phyloP scores from a whole-genome alignment of 2,329 filamentous ascomycete species.

The Trichoderma guizhouense region DNA sequence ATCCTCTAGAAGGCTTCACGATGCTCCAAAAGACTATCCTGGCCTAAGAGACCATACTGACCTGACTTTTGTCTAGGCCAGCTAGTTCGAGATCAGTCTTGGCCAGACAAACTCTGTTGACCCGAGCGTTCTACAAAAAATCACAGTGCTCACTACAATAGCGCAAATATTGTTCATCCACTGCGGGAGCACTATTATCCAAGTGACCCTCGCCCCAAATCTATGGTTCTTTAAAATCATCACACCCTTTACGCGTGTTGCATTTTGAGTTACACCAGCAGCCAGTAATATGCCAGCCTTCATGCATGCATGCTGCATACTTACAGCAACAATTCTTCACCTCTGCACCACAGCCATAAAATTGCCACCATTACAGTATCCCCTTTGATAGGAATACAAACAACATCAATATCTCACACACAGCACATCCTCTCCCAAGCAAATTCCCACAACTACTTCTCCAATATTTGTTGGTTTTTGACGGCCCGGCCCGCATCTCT shows the following conservation, averaged over 20 bases:
- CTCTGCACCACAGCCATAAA: not conserved
- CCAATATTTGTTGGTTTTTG: not conserved
- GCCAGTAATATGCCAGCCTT: not conserved
- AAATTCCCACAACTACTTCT: not conserved
- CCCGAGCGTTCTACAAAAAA: not conserved
- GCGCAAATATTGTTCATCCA: not conserved
- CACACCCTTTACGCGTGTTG: not conserved
- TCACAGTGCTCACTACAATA: not conserved
- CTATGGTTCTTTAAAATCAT: not conserved
- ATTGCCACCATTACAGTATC: not conserved
- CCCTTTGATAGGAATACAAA: not conserved
- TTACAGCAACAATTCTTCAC: not conserved
- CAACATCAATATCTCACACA: not conserved
- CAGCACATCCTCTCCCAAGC: not conserved
- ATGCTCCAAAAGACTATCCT: not conserved
- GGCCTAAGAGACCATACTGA: not conserved
- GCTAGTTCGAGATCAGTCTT: not conserved
- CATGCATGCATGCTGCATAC: not conserved
- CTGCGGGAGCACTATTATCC: not conserved
- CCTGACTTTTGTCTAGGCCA: not conserved
- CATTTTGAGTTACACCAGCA: no score
- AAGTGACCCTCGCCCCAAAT: accelerated
- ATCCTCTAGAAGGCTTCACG: not conserved
- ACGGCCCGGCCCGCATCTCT: conserved; percentile 10
- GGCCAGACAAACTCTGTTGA: not conserved